phyloP scores from a whole-genome alignment of 2,329 filamentous ascomycete genomes.

The Dryadomyces quercivorus region DNA sequence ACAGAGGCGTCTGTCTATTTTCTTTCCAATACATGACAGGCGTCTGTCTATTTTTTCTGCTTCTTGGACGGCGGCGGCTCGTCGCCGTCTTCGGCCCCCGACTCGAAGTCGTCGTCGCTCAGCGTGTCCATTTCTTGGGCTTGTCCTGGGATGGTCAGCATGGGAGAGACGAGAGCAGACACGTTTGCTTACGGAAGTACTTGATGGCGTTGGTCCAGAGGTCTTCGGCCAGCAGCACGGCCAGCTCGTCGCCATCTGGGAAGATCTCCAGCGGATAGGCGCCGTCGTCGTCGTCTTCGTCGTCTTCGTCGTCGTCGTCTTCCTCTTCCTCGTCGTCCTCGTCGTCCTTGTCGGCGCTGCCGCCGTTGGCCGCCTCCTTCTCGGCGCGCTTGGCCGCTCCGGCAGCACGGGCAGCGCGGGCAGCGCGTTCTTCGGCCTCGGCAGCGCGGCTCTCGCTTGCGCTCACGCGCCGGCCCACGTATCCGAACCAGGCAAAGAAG shows the following conservation, averaged over 20 bases:
- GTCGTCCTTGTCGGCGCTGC: conserved; percentile 34
- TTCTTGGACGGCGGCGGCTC: conserved; percentile 34
- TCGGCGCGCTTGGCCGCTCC: neutral
- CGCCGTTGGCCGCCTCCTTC: conserved; percentile 13
- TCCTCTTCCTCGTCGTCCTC: conserved; percentile 37
- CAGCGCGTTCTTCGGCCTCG: conserved; percentile 41
- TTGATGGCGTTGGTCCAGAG: conserved; percentile 80
- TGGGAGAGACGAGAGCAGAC: conserved; percentile 2
- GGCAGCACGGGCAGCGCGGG: conserved; percentile 4
- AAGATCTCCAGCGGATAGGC: conserved; percentile 67
- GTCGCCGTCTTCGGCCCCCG: conserved; percentile 44
- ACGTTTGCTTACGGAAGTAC: conserved; percentile 65
- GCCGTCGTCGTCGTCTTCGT: conserved; percentile 16
- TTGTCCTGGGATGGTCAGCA: conserved; percentile 41
- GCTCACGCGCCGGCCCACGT: conserved; percentile 55
- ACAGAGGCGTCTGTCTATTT: neutral
- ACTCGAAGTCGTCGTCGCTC: conserved; percentile 59
- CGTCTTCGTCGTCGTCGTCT: conserved; percentile 47
- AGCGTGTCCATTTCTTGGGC: conserved; percentile 58
- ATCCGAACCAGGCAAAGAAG: conserved; percentile 89
- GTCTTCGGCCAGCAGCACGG: conserved; percentile 71
- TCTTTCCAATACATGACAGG: neutral
- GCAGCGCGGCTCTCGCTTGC: conserved; percentile 60
- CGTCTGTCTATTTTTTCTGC: conserved; percentile 2
- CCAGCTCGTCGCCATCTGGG: conserved; percentile 74